These are phyloP conservation scores for Heteromeles arbutifolia DNA, from an alignment of 306 rosid genomes.

Conservation along the genomic window DNA sequence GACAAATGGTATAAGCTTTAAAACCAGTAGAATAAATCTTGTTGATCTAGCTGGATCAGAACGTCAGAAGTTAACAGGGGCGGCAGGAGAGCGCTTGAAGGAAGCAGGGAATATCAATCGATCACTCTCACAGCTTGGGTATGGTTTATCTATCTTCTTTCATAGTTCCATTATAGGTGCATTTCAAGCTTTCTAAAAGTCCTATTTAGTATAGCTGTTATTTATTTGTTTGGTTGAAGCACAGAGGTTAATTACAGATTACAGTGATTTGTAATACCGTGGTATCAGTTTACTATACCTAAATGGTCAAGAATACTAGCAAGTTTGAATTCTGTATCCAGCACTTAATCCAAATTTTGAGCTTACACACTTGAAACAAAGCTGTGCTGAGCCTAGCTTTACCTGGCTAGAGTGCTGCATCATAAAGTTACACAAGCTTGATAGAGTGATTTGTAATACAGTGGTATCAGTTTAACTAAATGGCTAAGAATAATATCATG, in stretches of 20 bases:
- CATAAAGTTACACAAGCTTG: background rate
- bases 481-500: background rate
- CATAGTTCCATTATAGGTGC: background rate
- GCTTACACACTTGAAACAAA: too few relatives aligned
- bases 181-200: background rate
- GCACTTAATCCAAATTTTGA: background rate
- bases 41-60: conserved; percentile 99
- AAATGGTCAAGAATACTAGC: background rate
- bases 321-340: background rate
- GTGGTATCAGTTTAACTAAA: background rate
- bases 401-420: background rate
- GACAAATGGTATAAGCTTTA: conserved; percentile 72
- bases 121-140: conserved; percentile 99
- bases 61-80: conserved; percentile 83
- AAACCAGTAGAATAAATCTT: conserved; percentile 95
- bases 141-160: conserved; percentile 21
- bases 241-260: background rate
- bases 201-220: background rate
- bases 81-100: conserved; percentile 97
- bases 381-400: background rate
- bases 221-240: background rate
- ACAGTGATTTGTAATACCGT: background rate
- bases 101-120: conserved; percentile 98
- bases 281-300: background rate
- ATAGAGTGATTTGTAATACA: background rate